Conservation (phyloP, 495 filamentous ascomycete genomes). For the Aspergillus funiculosus region DNA sequence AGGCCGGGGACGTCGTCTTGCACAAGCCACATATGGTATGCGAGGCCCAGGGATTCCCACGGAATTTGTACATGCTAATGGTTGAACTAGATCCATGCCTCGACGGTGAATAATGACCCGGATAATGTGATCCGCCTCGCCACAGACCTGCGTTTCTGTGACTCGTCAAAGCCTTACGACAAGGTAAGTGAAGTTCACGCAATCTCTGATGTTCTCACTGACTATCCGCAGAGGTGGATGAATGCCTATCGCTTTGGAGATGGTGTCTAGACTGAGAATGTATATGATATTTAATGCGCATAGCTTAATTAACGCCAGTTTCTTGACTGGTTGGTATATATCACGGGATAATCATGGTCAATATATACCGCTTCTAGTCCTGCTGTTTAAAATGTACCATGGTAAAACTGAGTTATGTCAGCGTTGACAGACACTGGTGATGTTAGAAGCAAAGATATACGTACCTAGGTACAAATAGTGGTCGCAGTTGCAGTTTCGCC, state of each 20-base stretch:
- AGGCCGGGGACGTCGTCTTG: conserved; percentile 58
- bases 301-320: too few relatives aligned
- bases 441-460: too few relatives aligned
- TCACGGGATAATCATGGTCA: too few relatives aligned
- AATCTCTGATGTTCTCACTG: background rate
- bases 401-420: too few relatives aligned
- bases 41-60: too few relatives aligned
- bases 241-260: conserved; percentile 33
- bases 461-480: too few relatives aligned
- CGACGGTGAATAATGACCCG: conserved; percentile 50
- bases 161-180: conserved; percentile 47
- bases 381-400: too few relatives aligned
- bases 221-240: conserved; percentile 31
- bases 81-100: conserved; percentile 48
- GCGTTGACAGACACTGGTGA: too few relatives aligned
- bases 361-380: too few relatives aligned
- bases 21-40: conserved; percentile 52
- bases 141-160: conserved; percentile 52
- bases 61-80: conserved; percentile 1
- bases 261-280: conserved; percentile 24
- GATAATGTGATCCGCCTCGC: conserved; percentile 52
- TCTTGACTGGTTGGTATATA: too few relatives aligned
- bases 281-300: background rate
- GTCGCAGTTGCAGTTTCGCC: too few relatives aligned
- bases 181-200: conserved; percentile 20